Evolutionary conservation across 495 filamentous ascomycete genomes (phyloP).

Genomic region (Saxophila tyrrhenica): DNA sequence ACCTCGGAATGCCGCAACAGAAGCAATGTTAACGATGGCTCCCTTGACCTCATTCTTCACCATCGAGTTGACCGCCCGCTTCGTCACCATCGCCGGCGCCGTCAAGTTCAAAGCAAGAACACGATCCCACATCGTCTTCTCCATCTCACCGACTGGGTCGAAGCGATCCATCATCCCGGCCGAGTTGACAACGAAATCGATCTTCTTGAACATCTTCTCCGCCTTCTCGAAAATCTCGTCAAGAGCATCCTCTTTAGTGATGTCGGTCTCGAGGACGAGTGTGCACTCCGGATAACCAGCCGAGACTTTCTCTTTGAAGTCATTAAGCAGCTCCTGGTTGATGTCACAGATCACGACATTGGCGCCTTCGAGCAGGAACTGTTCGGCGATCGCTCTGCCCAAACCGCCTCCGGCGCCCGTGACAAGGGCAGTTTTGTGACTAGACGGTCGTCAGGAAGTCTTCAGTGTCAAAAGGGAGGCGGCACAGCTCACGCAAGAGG

Average conservation of each 20-base stretch:
- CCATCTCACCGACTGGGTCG: conserved; percentile 26
- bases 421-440: conserved; percentile 14
- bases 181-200: conserved; percentile 43
- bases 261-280: conserved; percentile 16
- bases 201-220: conserved; percentile 15
- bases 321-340: conserved; percentile 11
- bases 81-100: conserved; percentile 43
- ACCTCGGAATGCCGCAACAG: conserved; percentile 19
- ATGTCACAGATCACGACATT: conserved; percentile 25
- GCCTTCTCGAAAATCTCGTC: conserved; percentile 15
- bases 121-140: conserved; percentile 43
- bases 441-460: too few species aligned
- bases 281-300: conserved; percentile 5
- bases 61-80: conserved; percentile 40
- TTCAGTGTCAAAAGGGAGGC: too few species aligned
- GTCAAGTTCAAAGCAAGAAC: conserved; percentile 51
- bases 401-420: conserved; percentile 22
- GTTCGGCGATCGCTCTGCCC: conserved; percentile 19
- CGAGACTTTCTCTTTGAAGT: conserved; percentile 11
- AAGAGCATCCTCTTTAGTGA: conserved; percentile 13
- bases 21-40: conserved; percentile 41
- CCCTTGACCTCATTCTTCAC: conserved; percentile 16
- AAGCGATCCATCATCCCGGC: conserved; percentile 38
- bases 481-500: neutral
- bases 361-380: conserved; percentile 18